A percentile compares a stretch with the other conserved stretches of the same genome.
Evolutionary conservation across 805 yeast genomes (phyloP).

Genomic region (Ogataea ganodermae): DNA sequence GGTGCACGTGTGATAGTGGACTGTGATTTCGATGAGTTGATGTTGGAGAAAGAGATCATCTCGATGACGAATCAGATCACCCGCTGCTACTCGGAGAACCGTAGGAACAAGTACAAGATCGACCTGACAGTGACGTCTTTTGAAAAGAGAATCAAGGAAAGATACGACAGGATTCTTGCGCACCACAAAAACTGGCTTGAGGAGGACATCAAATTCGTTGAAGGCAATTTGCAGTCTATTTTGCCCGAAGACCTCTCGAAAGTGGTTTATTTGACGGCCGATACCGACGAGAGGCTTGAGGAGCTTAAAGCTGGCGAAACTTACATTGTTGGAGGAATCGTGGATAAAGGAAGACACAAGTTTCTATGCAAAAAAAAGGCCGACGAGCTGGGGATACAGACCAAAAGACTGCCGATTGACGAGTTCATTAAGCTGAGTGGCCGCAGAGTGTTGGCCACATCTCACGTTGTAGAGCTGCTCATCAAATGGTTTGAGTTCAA

Average conservation of each 20-base stretch:
- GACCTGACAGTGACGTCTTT: constrained; percentile 65
- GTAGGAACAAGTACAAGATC: constrained; percentile 58
- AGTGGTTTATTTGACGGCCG: constrained; percentile 79
- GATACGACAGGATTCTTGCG: constrained; percentile 67
- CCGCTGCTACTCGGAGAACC: constrained; percentile 77
- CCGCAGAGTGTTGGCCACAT: constrained; percentile 85
- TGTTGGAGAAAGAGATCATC: constrained; percentile 70
- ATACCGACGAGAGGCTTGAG: constrained; percentile 69
- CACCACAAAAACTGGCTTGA: constrained; percentile 66
- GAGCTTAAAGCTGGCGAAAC: constrained; percentile 68
- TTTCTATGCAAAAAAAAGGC: constrained; percentile 82
- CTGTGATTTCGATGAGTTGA: constrained; percentile 87
- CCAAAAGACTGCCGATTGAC: constrained; percentile 84
- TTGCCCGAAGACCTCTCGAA: constrained; percentile 38
- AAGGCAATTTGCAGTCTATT: constrained; percentile 38
- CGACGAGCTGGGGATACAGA: constrained; percentile 62
- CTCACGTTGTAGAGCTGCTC: constrained; percentile 90
- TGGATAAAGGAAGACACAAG: constrained; percentile 90
- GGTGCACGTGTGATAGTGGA: constrained; percentile 69
- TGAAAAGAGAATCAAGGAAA: constrained; percentile 58
- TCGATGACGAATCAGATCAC: constrained; percentile 81
- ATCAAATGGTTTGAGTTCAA: constrained; percentile 74
- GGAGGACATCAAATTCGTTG: constrained; percentile 50
- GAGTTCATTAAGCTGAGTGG: constrained; percentile 82
- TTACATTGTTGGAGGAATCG: constrained; percentile 93